Evolutionary conservation across 768 basidiomycete genomes (phyloP).

Genomic region (Russula earlei): DNA sequence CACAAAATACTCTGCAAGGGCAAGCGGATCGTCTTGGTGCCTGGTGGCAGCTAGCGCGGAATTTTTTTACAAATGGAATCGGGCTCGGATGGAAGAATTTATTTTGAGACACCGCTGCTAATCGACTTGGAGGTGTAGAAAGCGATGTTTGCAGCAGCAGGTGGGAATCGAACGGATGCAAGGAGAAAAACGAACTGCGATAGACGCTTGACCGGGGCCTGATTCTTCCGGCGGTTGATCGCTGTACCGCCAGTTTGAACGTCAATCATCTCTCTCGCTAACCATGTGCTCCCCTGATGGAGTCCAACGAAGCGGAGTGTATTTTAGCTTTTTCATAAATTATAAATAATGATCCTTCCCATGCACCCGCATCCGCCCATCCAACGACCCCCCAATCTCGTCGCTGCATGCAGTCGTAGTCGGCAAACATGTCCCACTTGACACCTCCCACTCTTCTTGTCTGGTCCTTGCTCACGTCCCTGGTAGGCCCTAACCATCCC

Average conservation of each 20-base stretch:
- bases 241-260: background rate
- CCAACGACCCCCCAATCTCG: background rate
- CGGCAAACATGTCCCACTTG: conserved; percentile 5
- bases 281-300: conserved; percentile 14
- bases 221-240: background rate
- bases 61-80: background rate
- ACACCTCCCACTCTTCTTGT: conserved; percentile 34
- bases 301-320: no score
- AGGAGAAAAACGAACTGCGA: no score
- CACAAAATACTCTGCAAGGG: background rate
- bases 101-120: no score
- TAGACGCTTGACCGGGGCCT: no score
- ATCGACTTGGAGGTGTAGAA: no score
- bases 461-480: conserved; percentile 46
- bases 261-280: background rate
- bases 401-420: background rate
- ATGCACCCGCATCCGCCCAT: background rate
- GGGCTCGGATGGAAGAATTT: no score
- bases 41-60: background rate
- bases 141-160: no score
- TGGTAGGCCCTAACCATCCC: conserved; percentile 33
- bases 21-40: no score
- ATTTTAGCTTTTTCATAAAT: no score
- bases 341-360: background rate
- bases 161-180: no score